A percentile compares a stretch with the other conserved stretches of the same genome.
Conservation (phyloP, 371 early-diverging fungal genomes). For the Mucor saturninus region DNA sequence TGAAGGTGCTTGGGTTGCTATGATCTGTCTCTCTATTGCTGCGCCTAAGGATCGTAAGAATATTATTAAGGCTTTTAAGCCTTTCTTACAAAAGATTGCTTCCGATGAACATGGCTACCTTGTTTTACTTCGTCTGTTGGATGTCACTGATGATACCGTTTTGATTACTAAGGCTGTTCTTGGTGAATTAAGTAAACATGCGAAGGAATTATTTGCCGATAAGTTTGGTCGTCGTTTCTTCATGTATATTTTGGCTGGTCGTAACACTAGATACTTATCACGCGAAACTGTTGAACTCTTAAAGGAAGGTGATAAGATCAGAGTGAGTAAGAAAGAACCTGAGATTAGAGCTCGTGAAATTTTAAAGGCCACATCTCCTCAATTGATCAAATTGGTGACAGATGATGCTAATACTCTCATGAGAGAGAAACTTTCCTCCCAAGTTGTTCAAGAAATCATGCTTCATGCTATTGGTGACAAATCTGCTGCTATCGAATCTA, state of each 20-base stretch:
- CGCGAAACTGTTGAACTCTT: constrained; percentile 66
- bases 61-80: constrained; percentile 87
- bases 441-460: constrained; percentile 75
- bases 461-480: constrained; percentile 67
- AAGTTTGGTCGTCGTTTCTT: constrained; percentile 79
- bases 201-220: constrained; percentile 65
- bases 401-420: constrained; percentile 57
- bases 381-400: constrained; percentile 63
- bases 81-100: constrained; percentile 80
- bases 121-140: constrained; percentile 83
- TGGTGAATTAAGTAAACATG: constrained; percentile 63
- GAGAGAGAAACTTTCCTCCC: constrained; percentile 68
- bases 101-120: constrained; percentile 90
- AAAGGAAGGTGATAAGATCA: constrained; percentile 64
- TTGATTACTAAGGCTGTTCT: constrained; percentile 79
- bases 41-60: constrained; percentile 89
- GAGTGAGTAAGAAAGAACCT: constrained; percentile 79
- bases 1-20: constrained; percentile 87
- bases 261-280: constrained; percentile 73
- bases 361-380: constrained; percentile 58
- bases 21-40: constrained; percentile 80
- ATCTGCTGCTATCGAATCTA: constrained; percentile 51
- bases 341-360: constrained; percentile 68
- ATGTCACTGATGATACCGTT: constrained; percentile 95
- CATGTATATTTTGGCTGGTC: constrained; percentile 75